These are phyloP conservation scores for Pseudogymnoascus sp. DNA, from an alignment of 2,329 filamentous ascomycete species.

Conservation along the genomic window DNA sequence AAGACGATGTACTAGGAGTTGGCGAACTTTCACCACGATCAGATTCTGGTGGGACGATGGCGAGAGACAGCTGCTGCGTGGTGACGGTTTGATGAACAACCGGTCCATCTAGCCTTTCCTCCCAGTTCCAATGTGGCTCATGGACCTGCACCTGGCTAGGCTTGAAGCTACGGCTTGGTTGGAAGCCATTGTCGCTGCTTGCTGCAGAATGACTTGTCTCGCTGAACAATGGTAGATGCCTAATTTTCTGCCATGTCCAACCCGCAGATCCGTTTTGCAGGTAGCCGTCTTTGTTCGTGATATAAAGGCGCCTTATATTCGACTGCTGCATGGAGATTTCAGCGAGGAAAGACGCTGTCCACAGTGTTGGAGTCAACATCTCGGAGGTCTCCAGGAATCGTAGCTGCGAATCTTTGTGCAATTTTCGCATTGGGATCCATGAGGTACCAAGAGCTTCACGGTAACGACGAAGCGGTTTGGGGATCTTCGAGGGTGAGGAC, in stretches of 20 bases:
- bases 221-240: constrained; percentile 49
- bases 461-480: constrained; percentile 20
- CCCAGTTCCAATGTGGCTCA: constrained; percentile 62
- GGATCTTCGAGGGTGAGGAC: constrained; percentile 14
- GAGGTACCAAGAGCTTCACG: constrained; percentile 51
- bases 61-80: constrained; percentile 33
- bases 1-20: constrained; percentile 27
- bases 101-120: constrained; percentile 54
- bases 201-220: neutral
- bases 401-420: constrained; percentile 65
- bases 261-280: constrained; percentile 54
- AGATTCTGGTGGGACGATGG: constrained; percentile 36
- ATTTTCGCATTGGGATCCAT: constrained; percentile 70
- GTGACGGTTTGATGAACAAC: constrained; percentile 38
- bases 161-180: constrained; percentile 31
- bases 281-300: constrained; percentile 70
- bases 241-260: constrained; percentile 67
- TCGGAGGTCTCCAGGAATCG: constrained; percentile 64
- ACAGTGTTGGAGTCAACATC: constrained; percentile 64
- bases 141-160: constrained; percentile 53
- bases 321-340: constrained; percentile 67
- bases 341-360: constrained; percentile 63
- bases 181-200: constrained; percentile 37
- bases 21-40: constrained; percentile 23
- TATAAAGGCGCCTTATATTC: constrained; percentile 58